phyloP scores from a whole-genome alignment of 352 stramenopile genomes.

The Lagenidium giganteum region DNA sequence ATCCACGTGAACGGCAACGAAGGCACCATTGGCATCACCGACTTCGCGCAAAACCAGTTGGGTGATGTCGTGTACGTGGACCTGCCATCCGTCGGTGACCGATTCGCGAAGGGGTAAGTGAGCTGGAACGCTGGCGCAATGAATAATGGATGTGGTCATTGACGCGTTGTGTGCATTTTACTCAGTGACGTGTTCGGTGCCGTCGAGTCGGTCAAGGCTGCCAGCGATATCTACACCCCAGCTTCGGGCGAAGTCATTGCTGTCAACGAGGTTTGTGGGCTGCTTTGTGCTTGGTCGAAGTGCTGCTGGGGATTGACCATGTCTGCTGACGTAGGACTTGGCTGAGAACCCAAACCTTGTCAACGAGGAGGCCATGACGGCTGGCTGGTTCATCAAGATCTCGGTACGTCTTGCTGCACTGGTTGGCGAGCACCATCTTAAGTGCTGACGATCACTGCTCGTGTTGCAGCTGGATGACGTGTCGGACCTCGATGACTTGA shows the following conservation, averaged over 20 bases:
- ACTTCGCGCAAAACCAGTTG: slow-evolving; percentile 96
- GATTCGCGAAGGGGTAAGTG: slow-evolving; percentile 90
- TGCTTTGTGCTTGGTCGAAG: neutral
- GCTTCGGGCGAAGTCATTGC: slow-evolving; percentile 91
- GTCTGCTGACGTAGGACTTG: slow-evolving; percentile 57
- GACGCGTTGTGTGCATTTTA: no score
- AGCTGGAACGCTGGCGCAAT: neutral
- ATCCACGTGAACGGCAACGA: slow-evolving; percentile 72
- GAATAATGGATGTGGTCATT: slow-evolving; percentile 7
- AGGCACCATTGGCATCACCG: slow-evolving; percentile 95
- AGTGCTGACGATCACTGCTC: slow-evolving; percentile 1
- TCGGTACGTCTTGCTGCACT: slow-evolving; percentile 45
- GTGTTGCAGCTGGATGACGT: slow-evolving; percentile 46
- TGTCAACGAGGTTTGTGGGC: slow-evolving; percentile 84
- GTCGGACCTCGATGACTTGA: slow-evolving; percentile 67
- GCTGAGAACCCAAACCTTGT: slow-evolving; percentile 79
- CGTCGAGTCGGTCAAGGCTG: slow-evolving; percentile 99
- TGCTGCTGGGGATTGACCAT: no score
- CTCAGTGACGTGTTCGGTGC: slow-evolving; percentile 91
- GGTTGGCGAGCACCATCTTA: no score
- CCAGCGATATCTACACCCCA: slow-evolving; percentile 96
- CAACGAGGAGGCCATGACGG: slow-evolving; percentile 82
- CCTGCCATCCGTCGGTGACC: slow-evolving; percentile 91
- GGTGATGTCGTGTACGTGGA: slow-evolving; percentile 98
- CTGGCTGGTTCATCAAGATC: slow-evolving; percentile 90